A percentile compares a stretch with the other conserved stretches of the same genome.
phyloP scores from a whole-genome alignment of 352 stramenopile species.

The Globisporangium acanthophoron region DNA sequence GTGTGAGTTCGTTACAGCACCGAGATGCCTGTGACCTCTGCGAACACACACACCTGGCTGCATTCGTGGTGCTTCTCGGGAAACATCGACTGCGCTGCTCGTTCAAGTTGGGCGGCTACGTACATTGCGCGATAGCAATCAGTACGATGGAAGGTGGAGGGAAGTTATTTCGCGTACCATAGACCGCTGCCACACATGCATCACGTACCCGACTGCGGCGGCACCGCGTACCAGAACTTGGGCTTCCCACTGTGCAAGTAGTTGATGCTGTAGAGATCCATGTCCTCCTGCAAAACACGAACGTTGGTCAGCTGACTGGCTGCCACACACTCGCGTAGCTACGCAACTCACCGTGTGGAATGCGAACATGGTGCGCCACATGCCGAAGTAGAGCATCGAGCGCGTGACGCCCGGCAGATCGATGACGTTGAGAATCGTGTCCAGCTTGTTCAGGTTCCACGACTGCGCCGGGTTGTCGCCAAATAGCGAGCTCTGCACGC shows the following conservation, averaged over 20 bases:
- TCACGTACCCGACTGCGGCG: constrained; percentile 49
- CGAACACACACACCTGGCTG: constrained; percentile 32
- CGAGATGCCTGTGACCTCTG: too few species aligned
- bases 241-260: constrained; percentile 90
- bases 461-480: constrained; percentile 48
- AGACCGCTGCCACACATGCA: background rate
- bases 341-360: constrained; percentile 73
- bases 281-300: constrained; percentile 67
- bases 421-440: constrained; percentile 82
- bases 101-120: constrained; percentile 69
- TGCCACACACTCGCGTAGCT: background rate
- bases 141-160: background rate
- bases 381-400: constrained; percentile 93
- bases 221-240: constrained; percentile 93
- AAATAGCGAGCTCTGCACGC: constrained; percentile 76
- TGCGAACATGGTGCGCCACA: constrained; percentile 92
- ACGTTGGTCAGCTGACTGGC: background rate
- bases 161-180: too few species aligned
- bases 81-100: constrained; percentile 80
- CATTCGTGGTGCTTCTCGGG: constrained; percentile 82
- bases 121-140: background rate
- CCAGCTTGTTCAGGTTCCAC: constrained; percentile 87
- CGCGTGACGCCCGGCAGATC: constrained; percentile 84
- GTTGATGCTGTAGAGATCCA: constrained; percentile 94
- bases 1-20: background rate